Evolutionary conservation across 257 asterid genomes (phyloP), one percentile per base, ranked within the genome.

Genomic region (Petunia secreta): DNA sequence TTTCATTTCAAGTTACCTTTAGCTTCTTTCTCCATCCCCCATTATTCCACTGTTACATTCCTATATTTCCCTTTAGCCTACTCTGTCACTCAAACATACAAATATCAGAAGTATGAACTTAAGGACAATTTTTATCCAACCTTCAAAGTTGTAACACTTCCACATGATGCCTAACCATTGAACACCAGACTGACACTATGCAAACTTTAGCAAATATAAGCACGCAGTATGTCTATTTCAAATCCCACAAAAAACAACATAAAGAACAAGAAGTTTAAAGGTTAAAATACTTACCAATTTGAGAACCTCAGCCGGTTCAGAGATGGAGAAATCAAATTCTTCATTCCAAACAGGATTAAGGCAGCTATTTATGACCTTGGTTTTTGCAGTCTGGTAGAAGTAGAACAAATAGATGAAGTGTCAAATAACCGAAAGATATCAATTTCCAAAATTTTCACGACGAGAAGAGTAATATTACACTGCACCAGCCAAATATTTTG

Each of bases 291-390:
- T 13, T 50, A 86, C 91, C 87, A 88, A 60, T 48, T 84, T 87
- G 66, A 88, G 86, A 84, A 82, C 75, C 37, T 80, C 87, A 79
- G 69, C 74, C 52, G 89, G 88, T 60, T 88, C 88, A 16, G 87
- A 67, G 55, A 88, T 62, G 55, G 89, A 63, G 88, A 88, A 85
- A 81, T 75, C 69, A 62, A 88, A 83, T 64, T 88, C 91, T 82
- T 88, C 87, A 74, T 88, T 88, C 91, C 91, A 88, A 66, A 82
- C 84, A 60, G 91, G 91, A 83, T 88, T 81, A 48, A 88, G 89
- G 79, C 87, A 82, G 82, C 88, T 80, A 48, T 76, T 83, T 83
- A 83, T 86, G 52, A 86, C 89, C 83, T 86, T 86, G 63, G 91
- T 88, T 80, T 86, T 88, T 75, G 83, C 86, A 16, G 82, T 86